Percentiles rank a stretch among this genome's conserved stretches.
These are phyloP conservation scores for Calonectria henricotiae DNA, from an alignment of 2,329 filamentous ascomycete species.

Conservation along the genomic window DNA sequence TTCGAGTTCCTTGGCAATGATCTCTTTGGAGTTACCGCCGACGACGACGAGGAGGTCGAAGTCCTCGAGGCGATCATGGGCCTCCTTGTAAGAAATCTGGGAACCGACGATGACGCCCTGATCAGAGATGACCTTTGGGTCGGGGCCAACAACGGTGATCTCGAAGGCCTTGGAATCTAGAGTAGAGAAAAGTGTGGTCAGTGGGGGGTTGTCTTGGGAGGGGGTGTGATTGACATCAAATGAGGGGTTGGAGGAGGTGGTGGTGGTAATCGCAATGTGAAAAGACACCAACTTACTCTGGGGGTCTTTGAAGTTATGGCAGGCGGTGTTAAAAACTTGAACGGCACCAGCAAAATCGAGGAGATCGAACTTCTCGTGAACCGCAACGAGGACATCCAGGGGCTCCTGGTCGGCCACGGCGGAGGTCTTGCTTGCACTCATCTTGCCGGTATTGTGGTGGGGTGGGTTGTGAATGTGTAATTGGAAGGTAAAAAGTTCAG, in stretches of 20 bases:
- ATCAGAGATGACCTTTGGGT: constrained; percentile 70
- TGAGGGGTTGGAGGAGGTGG: constrained; percentile 31
- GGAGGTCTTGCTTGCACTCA: constrained; percentile 73
- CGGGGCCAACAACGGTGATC: constrained; percentile 69
- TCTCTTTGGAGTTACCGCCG: constrained; percentile 77
- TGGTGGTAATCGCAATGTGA: constrained; percentile 26
- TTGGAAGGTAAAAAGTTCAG: constrained; percentile 36
- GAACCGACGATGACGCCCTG: constrained; percentile 81
- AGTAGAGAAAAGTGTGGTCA: constrained; percentile 45
- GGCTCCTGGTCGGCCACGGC: constrained; percentile 73
- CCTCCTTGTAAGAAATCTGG: constrained; percentile 85
- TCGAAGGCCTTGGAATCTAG: constrained; percentile 73
- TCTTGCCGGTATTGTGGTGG: constrained; percentile 61
- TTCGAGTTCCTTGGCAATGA: constrained; percentile 79
- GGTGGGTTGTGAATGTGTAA: constrained; percentile 48
- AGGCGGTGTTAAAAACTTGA: constrained; percentile 68
- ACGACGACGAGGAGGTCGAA: constrained; percentile 87
- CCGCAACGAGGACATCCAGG: constrained; percentile 73
- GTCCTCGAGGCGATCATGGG: constrained; percentile 80
- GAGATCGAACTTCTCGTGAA: constrained; percentile 74
- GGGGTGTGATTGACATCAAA: constrained; percentile 27
- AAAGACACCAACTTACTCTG: constrained; percentile 61
- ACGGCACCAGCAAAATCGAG: constrained; percentile 73
- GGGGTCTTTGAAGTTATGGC: constrained; percentile 69
- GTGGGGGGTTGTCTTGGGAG: constrained; percentile 45